Evolutionary conservation across 2,329 filamentous ascomycete genomes (phyloP), one percentile per base, ranked within the genome.

Genomic region (Colletotrichum sublineola): DNA sequence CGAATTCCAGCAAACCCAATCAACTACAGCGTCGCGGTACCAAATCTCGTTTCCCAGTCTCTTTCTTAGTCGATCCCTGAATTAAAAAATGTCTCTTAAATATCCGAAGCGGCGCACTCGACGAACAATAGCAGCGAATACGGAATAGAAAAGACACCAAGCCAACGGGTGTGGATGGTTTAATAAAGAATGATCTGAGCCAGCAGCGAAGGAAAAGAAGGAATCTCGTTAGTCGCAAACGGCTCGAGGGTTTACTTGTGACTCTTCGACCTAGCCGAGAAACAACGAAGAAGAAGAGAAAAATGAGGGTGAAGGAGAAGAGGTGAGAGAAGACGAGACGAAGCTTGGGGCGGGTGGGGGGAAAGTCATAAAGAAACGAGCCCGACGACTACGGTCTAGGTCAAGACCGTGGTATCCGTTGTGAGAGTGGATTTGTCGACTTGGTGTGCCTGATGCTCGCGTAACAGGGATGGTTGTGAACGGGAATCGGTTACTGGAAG

Each of bases 161-260:
- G 72, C 72, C 53, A 68, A 48, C 40, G 29, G 46, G 44, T 55
- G 69, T 63, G 53, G 58, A 63, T 70, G 64, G 72, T 74, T 77
- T 73, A 73, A 76, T 78, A 81, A 80, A 81, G 79, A 81, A 79
- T 80, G 82, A 84, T 88, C 88, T 90, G 88, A 89, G 83, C 88
- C 88, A 90, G 89, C 88, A 90, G 88, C 81, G 75, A 76, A 81
- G 79, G 80, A 85, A 84, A 80, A 79, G 81, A 82, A 80, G 78
- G 74, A 77, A 76, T 77, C 77, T 77, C 79, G 77, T 71, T 55
- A 80, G 77, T 78, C 78, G 78, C 76, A 80, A 65, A 3, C 65
- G 80, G 79, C 80, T 79, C 77, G 77, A 76, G 75, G 77, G 74
- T 77, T 76, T 78, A 78, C 78, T 80, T 42, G 55, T 80, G 79